phyloP scores from a whole-genome alignment of 352 stramenopile species.

The Nothophytophthora sp. region DNA sequence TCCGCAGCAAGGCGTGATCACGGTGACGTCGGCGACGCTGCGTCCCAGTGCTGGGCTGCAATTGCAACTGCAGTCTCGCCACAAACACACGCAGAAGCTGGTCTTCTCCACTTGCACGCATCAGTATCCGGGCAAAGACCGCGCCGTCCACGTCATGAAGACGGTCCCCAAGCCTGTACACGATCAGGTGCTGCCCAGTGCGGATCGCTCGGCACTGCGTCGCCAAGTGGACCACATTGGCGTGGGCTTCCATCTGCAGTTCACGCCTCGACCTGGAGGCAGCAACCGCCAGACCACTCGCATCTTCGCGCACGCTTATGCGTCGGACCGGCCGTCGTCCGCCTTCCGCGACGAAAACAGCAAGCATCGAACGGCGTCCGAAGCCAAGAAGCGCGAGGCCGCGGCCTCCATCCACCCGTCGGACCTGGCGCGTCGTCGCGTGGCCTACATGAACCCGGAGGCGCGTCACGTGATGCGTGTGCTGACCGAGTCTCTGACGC shows the following conservation, averaged over 20 bases:
- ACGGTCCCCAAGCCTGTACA: constrained; percentile 60
- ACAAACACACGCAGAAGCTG: constrained; percentile 57
- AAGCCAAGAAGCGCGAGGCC: constrained; percentile 23
- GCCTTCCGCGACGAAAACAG: constrained; percentile 27
- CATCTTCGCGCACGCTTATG: constrained; percentile 52
- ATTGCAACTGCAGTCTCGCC: constrained; percentile 29
- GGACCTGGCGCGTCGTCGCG: constrained; percentile 32
- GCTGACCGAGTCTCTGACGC: constrained; percentile 46
- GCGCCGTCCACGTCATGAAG: constrained; percentile 59
- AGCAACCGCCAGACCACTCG: constrained; percentile 39
- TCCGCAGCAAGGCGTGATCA: constrained; percentile 29
- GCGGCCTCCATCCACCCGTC: constrained; percentile 18
- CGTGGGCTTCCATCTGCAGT: constrained; percentile 54
- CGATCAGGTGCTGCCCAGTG: constrained; percentile 43
- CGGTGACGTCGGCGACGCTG: constrained; percentile 38
- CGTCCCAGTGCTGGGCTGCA: constrained; percentile 24
- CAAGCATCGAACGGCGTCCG: constrained; percentile 17
- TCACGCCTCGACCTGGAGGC: constrained; percentile 20
- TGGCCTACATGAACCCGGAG: constrained; percentile 51
- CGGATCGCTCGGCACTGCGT: constrained; percentile 40
- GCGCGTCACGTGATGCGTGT: constrained; percentile 39
- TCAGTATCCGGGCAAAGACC: constrained; percentile 41
- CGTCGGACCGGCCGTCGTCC: constrained; percentile 30
- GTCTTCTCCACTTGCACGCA: constrained; percentile 51
- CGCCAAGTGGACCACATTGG: constrained; percentile 52